These are phyloP conservation scores for Trichophyton verrucosum DNA, from an alignment of 2,329 filamentous ascomycete genomes.

Conservation along the genomic window DNA sequence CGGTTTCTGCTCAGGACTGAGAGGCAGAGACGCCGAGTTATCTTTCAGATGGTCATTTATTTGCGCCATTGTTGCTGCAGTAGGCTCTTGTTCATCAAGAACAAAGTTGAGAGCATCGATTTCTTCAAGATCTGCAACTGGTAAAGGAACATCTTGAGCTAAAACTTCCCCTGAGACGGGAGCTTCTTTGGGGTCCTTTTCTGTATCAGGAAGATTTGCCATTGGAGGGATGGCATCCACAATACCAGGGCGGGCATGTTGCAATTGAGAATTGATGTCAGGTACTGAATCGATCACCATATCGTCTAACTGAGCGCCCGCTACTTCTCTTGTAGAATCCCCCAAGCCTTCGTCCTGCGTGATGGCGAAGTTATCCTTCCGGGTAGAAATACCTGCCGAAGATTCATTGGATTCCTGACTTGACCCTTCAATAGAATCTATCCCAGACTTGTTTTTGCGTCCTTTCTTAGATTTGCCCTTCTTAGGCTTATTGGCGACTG, in stretches of 20 bases:
- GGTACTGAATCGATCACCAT: neutral
- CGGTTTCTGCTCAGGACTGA: neutral
- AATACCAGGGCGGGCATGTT: neutral
- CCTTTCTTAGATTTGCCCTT: constrained; percentile 5
- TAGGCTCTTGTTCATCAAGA: neutral
- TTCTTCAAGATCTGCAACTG: neutral
- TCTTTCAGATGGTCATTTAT: neutral
- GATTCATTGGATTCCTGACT: neutral
- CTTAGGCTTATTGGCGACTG: neutral
- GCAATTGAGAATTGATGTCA: neutral
- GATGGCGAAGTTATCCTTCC: constrained; percentile 20
- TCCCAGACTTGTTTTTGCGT: neutral
- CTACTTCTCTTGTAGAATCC: neutral
- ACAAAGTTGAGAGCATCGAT: neutral
- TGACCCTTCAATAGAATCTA: neutral
- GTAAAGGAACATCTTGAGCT: neutral
- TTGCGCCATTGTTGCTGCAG: too few species aligned
- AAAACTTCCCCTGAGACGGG: neutral
- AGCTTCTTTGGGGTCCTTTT: neutral
- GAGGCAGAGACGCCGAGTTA: neutral
- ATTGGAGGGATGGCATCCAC: neutral
- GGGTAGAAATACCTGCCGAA: neutral
- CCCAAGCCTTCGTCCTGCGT: neutral
- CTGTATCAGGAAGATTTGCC: neutral
- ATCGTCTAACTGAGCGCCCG: neutral